Base-by-base conservation (phyloP, 2,329 filamentous ascomycete species). In the Escovopsis sp. region DNA sequence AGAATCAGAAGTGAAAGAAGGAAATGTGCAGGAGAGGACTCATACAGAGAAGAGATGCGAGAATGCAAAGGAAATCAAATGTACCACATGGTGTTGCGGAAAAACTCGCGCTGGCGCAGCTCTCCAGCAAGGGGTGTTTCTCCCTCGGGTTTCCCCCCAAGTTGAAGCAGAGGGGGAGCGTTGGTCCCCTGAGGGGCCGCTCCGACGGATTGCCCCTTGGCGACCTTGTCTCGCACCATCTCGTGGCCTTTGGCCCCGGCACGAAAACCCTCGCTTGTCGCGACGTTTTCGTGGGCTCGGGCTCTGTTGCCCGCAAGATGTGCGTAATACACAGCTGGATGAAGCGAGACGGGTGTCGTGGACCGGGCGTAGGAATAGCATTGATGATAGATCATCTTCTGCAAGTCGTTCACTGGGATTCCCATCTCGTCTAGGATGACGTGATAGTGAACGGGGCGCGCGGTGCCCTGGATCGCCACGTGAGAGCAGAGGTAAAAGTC, bases 241-340 rank as follows among this genome's bases (percentile, higher is more conserved):
- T 66, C 62, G 14, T 63, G 61, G 1, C 62, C 66, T 50, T 70
- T 68, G 35, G 64, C 58, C 10, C 65, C 64, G 40, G 58, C 49
- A 40, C 59, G 50, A 57, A 65, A 56, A 53, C 71, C 62, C 12
- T 66, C 62, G 13, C 66, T 70, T 0, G 65, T 56, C 0, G 64
- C 54, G 4, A 64, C 50, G 44, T 68, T 58, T 53, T 89, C 79
- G 49, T 98, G 91, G 4, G 78, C 68, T 41, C 79, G 78, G 15
- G 84, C 86, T 39, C 91, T 84, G 44, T 78, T 76, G 8, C 86
- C 81, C 30, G 88, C 87, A 48, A 98, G 63, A 61, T 98, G 91
- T 0, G 93, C 87, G 51, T 98, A 98, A 70, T 98, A 98, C 0
- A 96, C 81, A 0, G 91, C 87, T 0, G 91, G 91, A 49, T 79